Base-by-base conservation (phyloP, 768 basidiomycete genomes). In the Mycena vitilis region DNA sequence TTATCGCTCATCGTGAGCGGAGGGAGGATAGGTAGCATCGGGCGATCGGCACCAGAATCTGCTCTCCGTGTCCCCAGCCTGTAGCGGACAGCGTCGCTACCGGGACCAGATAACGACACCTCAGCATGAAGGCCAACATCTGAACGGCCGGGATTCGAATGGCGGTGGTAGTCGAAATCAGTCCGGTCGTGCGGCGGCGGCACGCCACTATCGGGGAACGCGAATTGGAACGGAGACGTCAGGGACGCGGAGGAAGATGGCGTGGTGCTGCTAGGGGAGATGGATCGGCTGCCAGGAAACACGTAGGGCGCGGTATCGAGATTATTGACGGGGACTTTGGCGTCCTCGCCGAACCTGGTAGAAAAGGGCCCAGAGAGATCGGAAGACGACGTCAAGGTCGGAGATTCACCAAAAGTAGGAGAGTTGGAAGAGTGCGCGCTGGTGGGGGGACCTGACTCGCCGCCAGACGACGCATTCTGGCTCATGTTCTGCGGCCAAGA, bases 101-200 rank as follows among this genome's bases (percentile, higher is more conserved):
- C 78, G 42, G 87, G 78, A 30, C 85, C 81, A 60, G 85, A 71
- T 51, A 89, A 75, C 22, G 91, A 89, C 53, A 93, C 86, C 76
- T 93, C 89, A 42, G 92, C 88, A 16, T 92, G 91, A 42, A 93
- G 84, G 12, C 89, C 89, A 55, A 92, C 85, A 67, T 92, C 89
- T 49, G 90, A 80, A 66, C 81, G 87, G 53, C 30, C 30, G 3
- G 83, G 76, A 74, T 80, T 81, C 34, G 86, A 82, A 70, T 86
- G 84, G 66, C 89, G 86, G 73, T 90, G 88, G 74, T 87, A 91
- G 78, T 88, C 88, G 77, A 88, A 91, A 56, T 91, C 90, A 64
- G 86, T 53, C 54, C 88, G 85, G 62, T 91, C 89, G 67, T 88
- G 87, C 11, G 40, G 87, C 47, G 81, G 73, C 47, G 81, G 73